Base-by-base conservation (phyloP, 2,329 filamentous ascomycete species). In the Botrytis galanthina region DNA sequence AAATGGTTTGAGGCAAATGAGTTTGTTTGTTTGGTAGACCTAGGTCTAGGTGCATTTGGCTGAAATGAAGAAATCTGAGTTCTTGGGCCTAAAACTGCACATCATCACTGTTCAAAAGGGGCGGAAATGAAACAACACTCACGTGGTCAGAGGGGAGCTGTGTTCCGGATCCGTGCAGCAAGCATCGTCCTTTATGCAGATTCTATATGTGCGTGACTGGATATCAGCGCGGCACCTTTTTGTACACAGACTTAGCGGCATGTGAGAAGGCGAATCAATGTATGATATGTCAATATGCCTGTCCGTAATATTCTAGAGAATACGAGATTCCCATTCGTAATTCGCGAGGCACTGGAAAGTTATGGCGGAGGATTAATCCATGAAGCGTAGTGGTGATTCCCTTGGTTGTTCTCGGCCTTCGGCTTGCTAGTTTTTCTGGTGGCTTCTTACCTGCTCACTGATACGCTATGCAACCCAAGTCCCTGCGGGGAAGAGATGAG, bases 101-200 rank as follows among this genome's bases (percentile, higher is more conserved):
- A 57, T 42, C 32, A 42, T 54, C 48, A 22, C 22, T 32, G 18
- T 39, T 22, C 35, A 16, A 39, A 7, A 22, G 42, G 39, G 26
- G 42, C 16, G 32, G 18, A 14, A 71, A 39, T 26, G 35, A 14
- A 59, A 46, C 62, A 6, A 64, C 32, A 60, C 59, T 72, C 71
- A 73, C 71, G 71, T 73, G 71, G 32, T 57, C 68, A 46, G 54
- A 68, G 46, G 54, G 32, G 48, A 46, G 62, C 32, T 42, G 54
- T 72, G 63, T 62, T 73, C 71, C 71, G 71, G 71, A 18, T 66
- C 39, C 42, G 37, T 73, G 63, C 71, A 69, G 54, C 51, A 46
- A 61, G 32, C 32, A 57, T 51, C 57, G 26, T 39, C 42, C 44
- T 59, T 69, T 42, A 44, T 69, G 71, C 71, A 73, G 44, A 57